Percentiles rank a stretch among this genome's conserved stretches.
Evolutionary conservation across 1,139 yeast species (phyloP).

Genomic region (Trichomonascaceae sp.): DNA sequence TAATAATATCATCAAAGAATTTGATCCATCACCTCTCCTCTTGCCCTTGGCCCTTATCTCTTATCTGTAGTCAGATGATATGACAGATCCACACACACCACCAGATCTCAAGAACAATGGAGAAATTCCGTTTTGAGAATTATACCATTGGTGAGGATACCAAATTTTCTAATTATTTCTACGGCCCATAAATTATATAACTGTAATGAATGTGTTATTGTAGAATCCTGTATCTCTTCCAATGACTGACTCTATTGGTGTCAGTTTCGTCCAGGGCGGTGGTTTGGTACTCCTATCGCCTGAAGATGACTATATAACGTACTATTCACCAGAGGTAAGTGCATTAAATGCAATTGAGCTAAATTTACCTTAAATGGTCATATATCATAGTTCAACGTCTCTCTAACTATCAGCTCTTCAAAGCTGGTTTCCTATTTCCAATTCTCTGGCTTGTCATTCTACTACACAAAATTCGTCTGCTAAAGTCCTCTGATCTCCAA

Average conservation of each 20-base stretch:
- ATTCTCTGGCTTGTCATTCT: slow-evolving; percentile 5
- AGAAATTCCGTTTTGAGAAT: background rate
- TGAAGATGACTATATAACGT: background rate
- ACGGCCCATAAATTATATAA: background rate
- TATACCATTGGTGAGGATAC: background rate
- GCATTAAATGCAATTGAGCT: background rate
- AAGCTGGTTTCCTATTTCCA: slow-evolving; percentile 4
- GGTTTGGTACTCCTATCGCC: background rate
- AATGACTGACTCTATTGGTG: background rate
- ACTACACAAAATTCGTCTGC: background rate
- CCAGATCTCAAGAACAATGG: background rate
- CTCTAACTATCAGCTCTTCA: slow-evolving; percentile 2
- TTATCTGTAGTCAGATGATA: background rate
- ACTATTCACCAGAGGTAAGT: background rate
- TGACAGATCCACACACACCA: background rate
- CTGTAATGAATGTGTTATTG: background rate
- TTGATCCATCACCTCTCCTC: too few relatives aligned
- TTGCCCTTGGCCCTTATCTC: background rate
- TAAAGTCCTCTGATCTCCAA: background rate
- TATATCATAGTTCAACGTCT: too few relatives aligned
- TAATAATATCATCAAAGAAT: too few relatives aligned
- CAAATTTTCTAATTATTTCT: background rate
- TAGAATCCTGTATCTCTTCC: background rate
- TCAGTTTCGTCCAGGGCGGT: background rate
- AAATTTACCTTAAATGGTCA: background rate